A percentile compares a stretch with the other conserved stretches of the same genome.
Evolutionary conservation across 257 asterid species (phyloP).

Genomic region (Ajuga chamaepitys): DNA sequence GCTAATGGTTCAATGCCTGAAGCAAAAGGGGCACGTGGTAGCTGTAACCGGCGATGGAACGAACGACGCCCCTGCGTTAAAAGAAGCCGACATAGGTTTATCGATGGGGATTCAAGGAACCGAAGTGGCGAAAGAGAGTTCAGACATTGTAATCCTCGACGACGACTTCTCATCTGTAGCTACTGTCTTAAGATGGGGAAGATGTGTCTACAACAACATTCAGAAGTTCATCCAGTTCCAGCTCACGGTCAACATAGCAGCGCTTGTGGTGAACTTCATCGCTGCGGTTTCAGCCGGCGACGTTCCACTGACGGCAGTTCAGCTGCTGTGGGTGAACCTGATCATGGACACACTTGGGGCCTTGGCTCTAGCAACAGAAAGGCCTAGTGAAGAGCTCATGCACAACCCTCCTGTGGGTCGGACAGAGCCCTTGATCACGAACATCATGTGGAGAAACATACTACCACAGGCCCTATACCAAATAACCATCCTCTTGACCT

Average conservation of each 20-base stretch:
- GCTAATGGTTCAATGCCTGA: slow-evolving; percentile 45
- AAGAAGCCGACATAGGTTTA: slow-evolving; percentile 63
- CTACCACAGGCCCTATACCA: slow-evolving; percentile 55
- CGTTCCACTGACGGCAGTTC: slow-evolving; percentile 59
- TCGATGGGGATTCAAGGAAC: slow-evolving; percentile 63
- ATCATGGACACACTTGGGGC: slow-evolving; percentile 73
- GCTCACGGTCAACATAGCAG: slow-evolving; percentile 58
- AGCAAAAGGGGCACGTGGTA: slow-evolving; percentile 57
- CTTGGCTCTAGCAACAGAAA: slow-evolving; percentile 53
- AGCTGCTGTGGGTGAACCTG: slow-evolving; percentile 71
- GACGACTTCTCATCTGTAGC: slow-evolving; percentile 53
- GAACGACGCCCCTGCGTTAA: slow-evolving; percentile 50
- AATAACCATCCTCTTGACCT: slow-evolving; percentile 32
- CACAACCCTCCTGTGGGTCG: slow-evolving; percentile 35
- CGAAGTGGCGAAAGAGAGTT: slow-evolving; percentile 56
- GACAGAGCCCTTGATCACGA: slow-evolving; percentile 49
- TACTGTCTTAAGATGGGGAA: slow-evolving; percentile 60
- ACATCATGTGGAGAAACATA: slow-evolving; percentile 60
- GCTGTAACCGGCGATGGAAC: slow-evolving; percentile 65
- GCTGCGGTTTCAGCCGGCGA: slow-evolving; percentile 74
- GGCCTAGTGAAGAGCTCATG: slow-evolving; percentile 40
- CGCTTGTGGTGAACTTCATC: slow-evolving; percentile 55
- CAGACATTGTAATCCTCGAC: slow-evolving; percentile 61
- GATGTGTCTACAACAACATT: slow-evolving; percentile 60
- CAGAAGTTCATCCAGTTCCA: slow-evolving; percentile 73